Base-by-base conservation (phyloP, 768 basidiomycete species). In the Chlorophyllum brunneum region DNA sequence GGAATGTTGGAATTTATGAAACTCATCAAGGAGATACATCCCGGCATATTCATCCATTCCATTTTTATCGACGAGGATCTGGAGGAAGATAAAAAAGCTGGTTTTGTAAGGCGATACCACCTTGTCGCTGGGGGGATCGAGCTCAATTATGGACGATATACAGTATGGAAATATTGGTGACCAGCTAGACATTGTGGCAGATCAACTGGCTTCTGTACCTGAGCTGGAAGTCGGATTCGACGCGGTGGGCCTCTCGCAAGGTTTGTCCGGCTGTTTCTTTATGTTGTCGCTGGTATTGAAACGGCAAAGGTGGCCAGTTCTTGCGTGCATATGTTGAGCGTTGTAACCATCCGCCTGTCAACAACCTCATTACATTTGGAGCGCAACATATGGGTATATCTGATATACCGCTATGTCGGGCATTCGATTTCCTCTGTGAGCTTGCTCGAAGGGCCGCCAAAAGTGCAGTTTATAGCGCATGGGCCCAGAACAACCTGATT, bases 211-310 rank as follows among this genome's bases (percentile, higher is more conserved):
- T 26, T 73, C 67, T 1, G 76, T 93, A 29, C 74, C 81, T 1
- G 83, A 92, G 59, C 76, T 94, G 13, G 55, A 71, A 42, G 60
- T 61, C 24, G 92, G 92, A 2, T 94, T 93, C 58, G 90, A 92
- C 62, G 92, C 87, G 13, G 83, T 94, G 46, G 92, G 92, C 1
- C 85, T 94, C 66, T 93, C 91, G 1, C 92, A 94, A 78, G 91
- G 86, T 76, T 36, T 26, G 56, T 44, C 15, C 3, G 66, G 26
- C 18, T n/a, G 11, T 45, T 9, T 22, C 16, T 40, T 7, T 38
- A 47, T n/a, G 34, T 39, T 46, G 13, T 11, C 27, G 18, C 31
- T 23, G 45, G 27, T 11, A 56, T 36, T 42, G 31, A 18, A 22
- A 47, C 18, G 7, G 13, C 20, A 54, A 85, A 53, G 86, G 85